phyloP scores from a whole-genome alignment of 78 protist genomes.

The Dictyostelium intermedium region DNA sequence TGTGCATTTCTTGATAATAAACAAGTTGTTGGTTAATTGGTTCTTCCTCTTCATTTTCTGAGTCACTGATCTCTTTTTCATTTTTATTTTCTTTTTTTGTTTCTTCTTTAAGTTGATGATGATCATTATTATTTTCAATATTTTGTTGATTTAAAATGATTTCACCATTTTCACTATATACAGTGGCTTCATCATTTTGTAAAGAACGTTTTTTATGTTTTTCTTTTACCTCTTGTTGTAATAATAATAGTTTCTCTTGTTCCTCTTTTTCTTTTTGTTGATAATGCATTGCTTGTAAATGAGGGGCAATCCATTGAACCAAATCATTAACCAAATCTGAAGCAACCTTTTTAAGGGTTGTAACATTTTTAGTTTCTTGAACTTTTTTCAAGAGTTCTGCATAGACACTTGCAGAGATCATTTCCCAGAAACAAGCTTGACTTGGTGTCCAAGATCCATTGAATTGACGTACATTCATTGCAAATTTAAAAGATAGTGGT shows the following conservation, averaged over 20 bases:
- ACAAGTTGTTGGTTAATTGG: constrained; percentile 15
- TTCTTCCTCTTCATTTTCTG: not conserved
- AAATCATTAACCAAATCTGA: constrained; percentile 24
- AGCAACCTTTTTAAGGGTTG: constrained; percentile 36
- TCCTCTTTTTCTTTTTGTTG: constrained; percentile 37
- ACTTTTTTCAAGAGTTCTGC: constrained; percentile 33
- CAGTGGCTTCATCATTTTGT: not conserved
- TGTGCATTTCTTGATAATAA: constrained; percentile 6
- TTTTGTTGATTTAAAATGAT: not conserved
- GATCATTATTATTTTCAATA: not conserved
- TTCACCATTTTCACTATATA: not conserved
- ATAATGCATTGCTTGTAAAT: not conserved
- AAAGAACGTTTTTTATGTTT: not conserved
- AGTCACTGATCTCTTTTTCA: too few relatives aligned
- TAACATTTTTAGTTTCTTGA: constrained; percentile 58
- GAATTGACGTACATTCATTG: constrained; percentile 62
- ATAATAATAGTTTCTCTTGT: not conserved
- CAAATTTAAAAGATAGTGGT: constrained; percentile 25
- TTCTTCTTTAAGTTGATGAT: not conserved
- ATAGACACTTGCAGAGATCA: constrained; percentile 27
- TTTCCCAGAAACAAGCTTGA: constrained; percentile 72
- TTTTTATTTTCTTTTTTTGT: not conserved
- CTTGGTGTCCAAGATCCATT: constrained; percentile 75
- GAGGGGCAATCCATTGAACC: constrained; percentile 32
- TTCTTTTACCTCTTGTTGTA: not conserved